Percentiles rank a stretch among this genome's conserved stretches.
These are phyloP conservation scores for Solanum phureja DNA, from an alignment of 257 asterid genomes.

Conservation along the genomic window DNA sequence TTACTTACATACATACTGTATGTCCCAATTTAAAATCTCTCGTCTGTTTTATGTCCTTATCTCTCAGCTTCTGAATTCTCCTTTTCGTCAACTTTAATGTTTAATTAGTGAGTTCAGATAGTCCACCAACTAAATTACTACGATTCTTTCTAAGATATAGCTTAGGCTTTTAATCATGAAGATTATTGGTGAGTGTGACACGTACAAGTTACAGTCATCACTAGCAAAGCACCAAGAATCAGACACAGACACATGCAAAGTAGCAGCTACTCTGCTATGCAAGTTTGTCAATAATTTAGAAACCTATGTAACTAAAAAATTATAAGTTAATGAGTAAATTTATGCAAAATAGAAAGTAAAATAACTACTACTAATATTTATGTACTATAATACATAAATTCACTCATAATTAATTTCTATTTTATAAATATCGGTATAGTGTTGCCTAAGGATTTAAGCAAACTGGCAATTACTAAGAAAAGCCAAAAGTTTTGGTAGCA, in stretches of 20 bases:
- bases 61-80: neutral
- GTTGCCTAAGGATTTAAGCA: neutral
- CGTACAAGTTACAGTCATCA: slow-evolving; percentile 14
- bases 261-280: neutral
- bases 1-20: neutral
- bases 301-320: too few relatives aligned
- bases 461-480: neutral
- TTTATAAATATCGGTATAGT: too few relatives aligned
- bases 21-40: neutral
- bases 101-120: neutral
- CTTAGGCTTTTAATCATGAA: slow-evolving; percentile 7
- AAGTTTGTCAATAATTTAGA: neutral
- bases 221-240: neutral
- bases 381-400: too few relatives aligned
- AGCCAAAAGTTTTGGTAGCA: neutral
- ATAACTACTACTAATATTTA: too few relatives aligned
- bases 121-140: too few relatives aligned
- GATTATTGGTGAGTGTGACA: slow-evolving; percentile 13
- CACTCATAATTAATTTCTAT: too few relatives aligned
- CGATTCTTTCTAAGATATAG: neutral
- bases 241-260: neutral
- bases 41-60: neutral
- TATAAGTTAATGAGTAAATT: too few relatives aligned
- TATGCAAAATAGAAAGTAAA: too few relatives aligned
- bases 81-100: slow-evolving; percentile 26